Evolutionary conservation across 257 asterid species (phyloP).

Genomic region (Solanum bukasovii): DNA sequence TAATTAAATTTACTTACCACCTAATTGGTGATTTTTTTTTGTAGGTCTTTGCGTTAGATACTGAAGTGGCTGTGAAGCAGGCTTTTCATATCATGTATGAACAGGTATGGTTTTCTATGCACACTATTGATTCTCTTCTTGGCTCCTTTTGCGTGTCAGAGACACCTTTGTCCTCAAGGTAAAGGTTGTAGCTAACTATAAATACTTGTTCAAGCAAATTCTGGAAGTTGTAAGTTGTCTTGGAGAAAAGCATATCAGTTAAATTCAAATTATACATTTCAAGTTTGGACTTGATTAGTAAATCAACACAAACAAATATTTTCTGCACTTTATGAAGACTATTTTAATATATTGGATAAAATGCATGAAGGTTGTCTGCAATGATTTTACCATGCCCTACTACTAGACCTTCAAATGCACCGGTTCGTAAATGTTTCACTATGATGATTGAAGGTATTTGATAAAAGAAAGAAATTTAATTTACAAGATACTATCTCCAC

Average conservation of each 20-base stretch:
- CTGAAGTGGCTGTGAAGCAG: conserved; percentile 39
- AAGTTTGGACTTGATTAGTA: background rate
- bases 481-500: background rate
- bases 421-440: background rate
- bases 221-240: background rate
- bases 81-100: conserved; percentile 53
- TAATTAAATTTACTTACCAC: background rate
- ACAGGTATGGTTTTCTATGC: conserved; percentile 20
- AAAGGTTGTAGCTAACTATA: background rate
- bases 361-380: background rate
- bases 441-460: background rate
- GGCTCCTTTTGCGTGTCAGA: background rate
- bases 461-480: background rate
- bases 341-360: background rate
- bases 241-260: background rate
- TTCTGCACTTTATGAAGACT: background rate
- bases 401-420: background rate
- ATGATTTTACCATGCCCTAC: background rate
- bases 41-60: conserved; percentile 44
- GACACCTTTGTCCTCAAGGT: background rate
- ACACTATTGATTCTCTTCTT: background rate
- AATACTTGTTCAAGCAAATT: background rate
- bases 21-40: background rate
- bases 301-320: background rate
- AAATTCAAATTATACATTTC: background rate